Percentiles rank a stretch among this genome's conserved stretches.
phyloP scores from a whole-genome alignment of 768 basidiomycete genomes.

The Cystoderma amianthinum region DNA sequence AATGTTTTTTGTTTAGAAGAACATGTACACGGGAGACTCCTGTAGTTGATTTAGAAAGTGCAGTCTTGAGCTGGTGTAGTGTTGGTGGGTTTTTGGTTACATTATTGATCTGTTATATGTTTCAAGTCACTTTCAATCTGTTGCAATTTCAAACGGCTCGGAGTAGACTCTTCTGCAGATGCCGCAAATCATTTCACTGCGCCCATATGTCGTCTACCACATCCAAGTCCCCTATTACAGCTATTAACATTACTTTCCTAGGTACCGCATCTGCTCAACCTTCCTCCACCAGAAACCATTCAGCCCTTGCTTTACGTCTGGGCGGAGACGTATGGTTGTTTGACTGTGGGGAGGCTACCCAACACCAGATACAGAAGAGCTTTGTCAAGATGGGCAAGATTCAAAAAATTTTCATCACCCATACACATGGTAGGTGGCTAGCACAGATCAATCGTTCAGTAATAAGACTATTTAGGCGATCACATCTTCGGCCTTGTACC shows the following conservation, averaged over 20 bases:
- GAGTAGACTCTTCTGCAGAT: too few species aligned
- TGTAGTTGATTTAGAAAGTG: not conserved
- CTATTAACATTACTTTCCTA: conserved; percentile 63
- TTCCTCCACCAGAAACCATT: conserved; percentile 73
- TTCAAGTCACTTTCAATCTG: too few species aligned
- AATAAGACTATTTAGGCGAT: conserved; percentile 42
- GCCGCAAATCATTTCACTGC: too few species aligned
- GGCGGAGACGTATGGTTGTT: conserved; percentile 75
- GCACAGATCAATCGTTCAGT: not conserved
- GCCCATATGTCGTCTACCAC: conserved; percentile 4
- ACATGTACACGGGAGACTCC: not conserved
- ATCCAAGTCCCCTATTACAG: conserved; percentile 10
- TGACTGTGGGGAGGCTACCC: conserved; percentile 83
- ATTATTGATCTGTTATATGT: too few species aligned
- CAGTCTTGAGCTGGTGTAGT: not conserved
- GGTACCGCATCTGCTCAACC: conserved; percentile 82
- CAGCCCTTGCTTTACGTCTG: conserved; percentile 60
- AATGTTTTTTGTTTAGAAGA: too few species aligned
- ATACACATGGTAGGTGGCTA: conserved; percentile 73
- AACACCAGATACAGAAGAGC: conserved; percentile 70
- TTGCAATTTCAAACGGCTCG: too few species aligned
- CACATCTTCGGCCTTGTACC: conserved; percentile 76
- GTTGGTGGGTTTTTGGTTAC: not conserved
- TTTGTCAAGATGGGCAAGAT: conserved; percentile 73
- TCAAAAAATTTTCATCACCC: conserved; percentile 81